These are phyloP conservation scores for Phytophthora aleatoria DNA, from an alignment of 352 stramenopile species.

Conservation along the genomic window DNA sequence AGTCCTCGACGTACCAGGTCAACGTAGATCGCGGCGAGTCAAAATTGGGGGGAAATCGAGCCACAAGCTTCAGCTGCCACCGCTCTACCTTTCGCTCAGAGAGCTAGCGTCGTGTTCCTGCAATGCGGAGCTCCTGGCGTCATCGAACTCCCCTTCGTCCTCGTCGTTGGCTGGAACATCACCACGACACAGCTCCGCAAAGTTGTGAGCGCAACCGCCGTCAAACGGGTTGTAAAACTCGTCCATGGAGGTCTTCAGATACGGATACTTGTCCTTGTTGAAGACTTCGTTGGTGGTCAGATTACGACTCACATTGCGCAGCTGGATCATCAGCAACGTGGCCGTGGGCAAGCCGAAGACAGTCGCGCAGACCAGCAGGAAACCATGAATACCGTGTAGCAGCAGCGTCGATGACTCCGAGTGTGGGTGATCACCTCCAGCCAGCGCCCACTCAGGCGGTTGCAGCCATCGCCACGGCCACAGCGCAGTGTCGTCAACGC, in stretches of 20 bases:
- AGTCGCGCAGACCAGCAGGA: conserved; percentile 57
- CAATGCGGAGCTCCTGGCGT: neutral
- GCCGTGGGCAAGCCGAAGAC: conserved; percentile 75
- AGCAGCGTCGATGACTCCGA: conserved; percentile 44
- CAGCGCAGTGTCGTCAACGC: neutral
- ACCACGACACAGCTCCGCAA: conserved; percentile 51
- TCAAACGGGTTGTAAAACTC: conserved; percentile 87
- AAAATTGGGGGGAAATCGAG: conserved; percentile 11
- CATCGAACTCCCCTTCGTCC: neutral
- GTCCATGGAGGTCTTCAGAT: conserved; percentile 79
- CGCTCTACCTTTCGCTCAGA: conserved; percentile 6
- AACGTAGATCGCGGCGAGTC: neutral
- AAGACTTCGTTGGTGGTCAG: conserved; percentile 89
- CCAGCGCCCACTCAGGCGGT: conserved; percentile 32
- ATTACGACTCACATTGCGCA: conserved; percentile 75
- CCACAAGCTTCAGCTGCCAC: conserved; percentile 1
- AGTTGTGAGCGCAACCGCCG: conserved; percentile 61
- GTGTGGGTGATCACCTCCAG: conserved; percentile 5
- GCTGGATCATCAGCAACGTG: conserved; percentile 64
- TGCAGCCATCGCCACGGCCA: conserved; percentile 36
- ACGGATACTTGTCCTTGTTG: conserved; percentile 90
- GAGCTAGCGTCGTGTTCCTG: neutral
- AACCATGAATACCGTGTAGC: conserved; percentile 58
- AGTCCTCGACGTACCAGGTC: neutral
- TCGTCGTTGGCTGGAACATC: conserved; percentile 21